These are phyloP conservation scores for Dillenia suffruticosa DNA, from an alignment of 164 flowering plant genomes.

Conservation along the genomic window DNA sequence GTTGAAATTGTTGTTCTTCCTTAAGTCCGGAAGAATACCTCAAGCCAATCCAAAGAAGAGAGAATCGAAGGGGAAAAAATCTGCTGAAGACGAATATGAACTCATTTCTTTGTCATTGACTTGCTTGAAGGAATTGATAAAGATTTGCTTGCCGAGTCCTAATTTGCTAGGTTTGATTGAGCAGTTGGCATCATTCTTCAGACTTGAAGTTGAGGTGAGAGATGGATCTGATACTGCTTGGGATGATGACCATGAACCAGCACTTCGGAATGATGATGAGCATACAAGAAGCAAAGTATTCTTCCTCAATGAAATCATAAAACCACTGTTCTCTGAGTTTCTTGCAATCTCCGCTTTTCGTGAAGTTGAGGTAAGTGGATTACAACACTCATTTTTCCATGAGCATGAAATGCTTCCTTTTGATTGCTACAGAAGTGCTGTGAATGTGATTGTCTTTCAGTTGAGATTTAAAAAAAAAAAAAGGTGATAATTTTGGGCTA, in stretches of 20 bases:
- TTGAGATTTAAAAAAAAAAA: too few species aligned
- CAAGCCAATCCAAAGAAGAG: constrained; percentile 34
- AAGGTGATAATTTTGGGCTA: too few species aligned
- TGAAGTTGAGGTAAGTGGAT: constrained; percentile 56
- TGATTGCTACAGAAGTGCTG: too few species aligned
- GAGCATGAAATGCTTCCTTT: too few species aligned
- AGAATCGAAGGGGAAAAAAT: constrained; percentile 42
- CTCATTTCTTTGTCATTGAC: constrained; percentile 40
- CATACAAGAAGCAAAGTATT: constrained; percentile 26
- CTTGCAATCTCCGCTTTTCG: constrained; percentile 36
- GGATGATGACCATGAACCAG: constrained; percentile 25
- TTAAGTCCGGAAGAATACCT: constrained; percentile 31
- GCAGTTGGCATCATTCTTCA: constrained; percentile 38
- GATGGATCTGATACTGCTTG: constrained; percentile 9
- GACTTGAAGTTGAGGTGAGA: constrained; percentile 14
- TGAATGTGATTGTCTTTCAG: too few species aligned
- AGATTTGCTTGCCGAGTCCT: constrained; percentile 20
- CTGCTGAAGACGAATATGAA: constrained; percentile 40
- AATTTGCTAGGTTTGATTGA: constrained; percentile 35
- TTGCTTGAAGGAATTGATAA: constrained; percentile 63
- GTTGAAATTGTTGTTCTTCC: constrained; percentile 48
- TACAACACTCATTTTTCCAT: background rate
- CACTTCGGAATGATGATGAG: constrained; percentile 32
- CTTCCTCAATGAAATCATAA: constrained; percentile 41
- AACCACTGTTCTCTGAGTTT: constrained; percentile 59